Base-by-base conservation (phyloP, 1,284 basidiomycete species). In the Sutorius eximius region DNA sequence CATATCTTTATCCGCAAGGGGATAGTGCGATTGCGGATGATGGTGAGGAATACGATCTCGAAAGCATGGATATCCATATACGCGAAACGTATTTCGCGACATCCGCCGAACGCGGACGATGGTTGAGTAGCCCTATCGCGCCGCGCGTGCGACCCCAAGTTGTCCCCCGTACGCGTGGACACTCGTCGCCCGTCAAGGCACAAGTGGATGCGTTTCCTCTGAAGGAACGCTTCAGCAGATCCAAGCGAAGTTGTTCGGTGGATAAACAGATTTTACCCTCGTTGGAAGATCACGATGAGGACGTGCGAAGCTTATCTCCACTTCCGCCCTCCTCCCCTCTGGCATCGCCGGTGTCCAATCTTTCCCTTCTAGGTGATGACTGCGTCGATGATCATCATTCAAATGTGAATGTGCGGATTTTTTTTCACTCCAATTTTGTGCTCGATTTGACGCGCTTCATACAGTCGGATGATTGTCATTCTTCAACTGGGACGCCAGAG, bases 91-190 rank as follows among this genome's bases (percentile, higher is more conserved):
- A 73, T 58, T 82, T 82, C 60, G 71, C 73, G 37, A 73, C 73
- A 16, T 82, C 80, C 44, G 74, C 77, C 4, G 81, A 82, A 58
- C 79, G 80, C 44, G 80, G 81, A 12, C 73, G 74, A 46, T 82
- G 80, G 80, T 70, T 73, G 59, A 78, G 68, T 45, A 80, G 81
- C 56, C 79, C 79, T 2, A 63, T 75, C 27, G 68, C 72, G 0
- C 29, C 67, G 18, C 59, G 58, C 18, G 49, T 51, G 18, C 66
- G 57, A 33, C 44, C 66, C 1, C 51, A 56, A 27, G 40, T 45
- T 2, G 58, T 43, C 50, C 60, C 41, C 55, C 63, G 49, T 40
- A 64, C 44, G 60, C 69, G 72, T 13, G 71, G 62, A 8, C 53
- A 74, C 59, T 77, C 78, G 2, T 72, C 67, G 0, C 75, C 78